Evolutionary conservation across 495 filamentous ascomycete genomes (phyloP).

Genomic region (Pyronema domesticum): DNA sequence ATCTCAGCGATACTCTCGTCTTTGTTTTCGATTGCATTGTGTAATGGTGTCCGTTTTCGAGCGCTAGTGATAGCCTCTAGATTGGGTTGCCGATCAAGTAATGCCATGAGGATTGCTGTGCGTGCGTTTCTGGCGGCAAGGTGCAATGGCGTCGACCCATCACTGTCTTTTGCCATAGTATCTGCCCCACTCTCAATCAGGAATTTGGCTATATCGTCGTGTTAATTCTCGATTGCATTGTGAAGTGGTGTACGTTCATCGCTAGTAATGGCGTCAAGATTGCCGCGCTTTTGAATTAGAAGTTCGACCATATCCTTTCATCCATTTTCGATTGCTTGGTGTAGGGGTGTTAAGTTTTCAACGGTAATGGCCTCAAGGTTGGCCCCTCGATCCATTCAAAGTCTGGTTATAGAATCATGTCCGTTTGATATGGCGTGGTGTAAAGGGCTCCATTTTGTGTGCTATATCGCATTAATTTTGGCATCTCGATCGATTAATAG

Average conservation of each 20-base stretch:
- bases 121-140: neutral
- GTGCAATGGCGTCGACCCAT: neutral
- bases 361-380: neutral
- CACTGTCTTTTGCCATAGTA: neutral
- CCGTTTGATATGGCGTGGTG: constrained; percentile 9
- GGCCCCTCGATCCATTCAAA: constrained; percentile 14
- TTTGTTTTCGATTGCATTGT: neutral
- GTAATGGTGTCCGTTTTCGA: constrained; percentile 11
- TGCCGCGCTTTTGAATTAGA: neutral
- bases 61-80: no score
- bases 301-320: neutral
- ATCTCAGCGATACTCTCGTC: constrained; percentile 5
- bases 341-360: neutral
- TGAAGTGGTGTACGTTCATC: no score
- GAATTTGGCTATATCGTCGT: neutral
- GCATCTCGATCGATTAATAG: constrained; percentile 19
- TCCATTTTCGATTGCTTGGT: constrained; percentile 1
- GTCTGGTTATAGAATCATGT: constrained; percentile 6
- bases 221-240: no score
- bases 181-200: neutral
- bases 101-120: neutral
- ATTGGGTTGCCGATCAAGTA: no score
- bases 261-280: no score
- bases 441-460: constrained; percentile 12
- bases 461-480: constrained; percentile 6